Base-by-base conservation (phyloP, 768 basidiomycete species). In the Hygrophorus russula region DNA sequence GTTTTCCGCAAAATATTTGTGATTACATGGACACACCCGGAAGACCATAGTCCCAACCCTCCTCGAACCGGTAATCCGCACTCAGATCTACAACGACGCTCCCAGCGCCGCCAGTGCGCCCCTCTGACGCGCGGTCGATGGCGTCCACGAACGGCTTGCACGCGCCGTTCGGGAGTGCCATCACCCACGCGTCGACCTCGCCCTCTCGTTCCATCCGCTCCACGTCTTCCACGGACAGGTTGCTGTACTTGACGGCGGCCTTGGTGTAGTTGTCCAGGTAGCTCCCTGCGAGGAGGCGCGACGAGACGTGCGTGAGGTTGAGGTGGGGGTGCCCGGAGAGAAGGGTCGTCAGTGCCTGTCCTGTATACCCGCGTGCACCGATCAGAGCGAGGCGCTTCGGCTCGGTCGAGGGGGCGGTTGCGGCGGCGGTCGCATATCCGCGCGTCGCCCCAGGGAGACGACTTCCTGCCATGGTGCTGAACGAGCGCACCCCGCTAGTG, bases 81-180 rank as follows among this genome's bases (percentile, higher is more conserved):
- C 90, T 76, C 47, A 99, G 64, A 58, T 99, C 96, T 30, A 98
- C 81, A 30, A 98, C 66, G 14, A 94, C 88, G 51, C 91, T 87
- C 34, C 71, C 67, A 46, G 68, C 65, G 24, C 70, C 65, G 40
- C 64, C 64, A 13, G 61, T 63, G 49, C 78, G 76, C 53, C 70
- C 73, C 48, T 66, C 64, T 11, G 81, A 68, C 4, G 82, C 89
- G 30, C 76, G 72, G 55, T 96, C 91, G 38, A 99, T 66, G 12
- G 94, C 94, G 55, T 93, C 91, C 28, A 99, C 91, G 58, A 94
- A 99, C 0, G 93, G 93, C 63, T 93, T 92, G 67, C 87, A 85
- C 17, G 90, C 76, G 14, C 96, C 96, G 52, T 98, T 99, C n/a
- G 96, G 96, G 38, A 99, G 73, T 2, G 96, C 96, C 87, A 97